A percentile compares a stretch with the other conserved stretches of the same genome.
phyloP scores from a whole-genome alignment of 352 stramenopile species.

The Pythium phragmitis region DNA sequence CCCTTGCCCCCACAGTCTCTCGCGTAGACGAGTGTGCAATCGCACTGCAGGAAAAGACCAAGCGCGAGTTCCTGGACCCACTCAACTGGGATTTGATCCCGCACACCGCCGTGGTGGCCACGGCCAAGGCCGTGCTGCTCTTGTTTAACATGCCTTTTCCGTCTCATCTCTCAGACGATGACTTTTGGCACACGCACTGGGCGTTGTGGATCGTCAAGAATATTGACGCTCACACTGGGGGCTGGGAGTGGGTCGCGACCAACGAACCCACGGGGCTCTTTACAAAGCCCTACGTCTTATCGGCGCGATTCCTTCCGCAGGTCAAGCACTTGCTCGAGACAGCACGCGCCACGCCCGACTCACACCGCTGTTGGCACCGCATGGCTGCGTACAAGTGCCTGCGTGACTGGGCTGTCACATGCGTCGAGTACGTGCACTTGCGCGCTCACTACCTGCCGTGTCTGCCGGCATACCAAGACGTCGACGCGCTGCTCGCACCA shows the following conservation, averaged over 20 bases:
- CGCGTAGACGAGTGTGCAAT: constrained; percentile 61
- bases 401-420: constrained; percentile 46
- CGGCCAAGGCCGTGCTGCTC: constrained; percentile 51
- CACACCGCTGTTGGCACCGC: constrained; percentile 52
- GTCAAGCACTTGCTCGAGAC: constrained; percentile 34
- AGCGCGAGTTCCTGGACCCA: constrained; percentile 62
- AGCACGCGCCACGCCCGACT: constrained; percentile 16
- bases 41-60: constrained; percentile 48
- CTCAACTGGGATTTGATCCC: constrained; percentile 60
- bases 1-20: constrained; percentile 31
- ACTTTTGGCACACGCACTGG: constrained; percentile 50
- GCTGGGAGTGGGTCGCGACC: constrained; percentile 63
- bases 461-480: constrained; percentile 40
- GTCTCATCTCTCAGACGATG: constrained; percentile 28
- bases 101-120: constrained; percentile 41
- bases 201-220: constrained; percentile 78
- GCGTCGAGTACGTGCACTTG: constrained; percentile 59
- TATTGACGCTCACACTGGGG: constrained; percentile 57
- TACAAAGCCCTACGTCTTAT: constrained; percentile 70
- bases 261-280: constrained; percentile 69
- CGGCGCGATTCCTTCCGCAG: constrained; percentile 33
- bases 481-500: constrained; percentile 45
- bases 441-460: constrained; percentile 43
- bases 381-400: constrained; percentile 55
- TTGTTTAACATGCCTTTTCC: constrained; percentile 47